These are phyloP conservation scores for Tulasnella sp. DNA, from an alignment of 768 basidiomycete genomes.

Conservation along the genomic window DNA sequence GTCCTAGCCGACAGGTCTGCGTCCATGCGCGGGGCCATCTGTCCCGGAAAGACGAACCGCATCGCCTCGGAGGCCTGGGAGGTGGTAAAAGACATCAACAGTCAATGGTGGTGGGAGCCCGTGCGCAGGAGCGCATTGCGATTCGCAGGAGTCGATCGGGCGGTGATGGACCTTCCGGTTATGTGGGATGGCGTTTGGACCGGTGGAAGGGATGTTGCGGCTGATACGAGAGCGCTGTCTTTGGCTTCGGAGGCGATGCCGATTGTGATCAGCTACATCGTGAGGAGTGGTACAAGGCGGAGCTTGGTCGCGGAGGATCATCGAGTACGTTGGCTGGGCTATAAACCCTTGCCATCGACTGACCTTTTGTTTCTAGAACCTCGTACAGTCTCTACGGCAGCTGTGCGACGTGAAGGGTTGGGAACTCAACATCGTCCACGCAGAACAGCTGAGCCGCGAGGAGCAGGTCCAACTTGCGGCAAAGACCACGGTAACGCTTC, in stretches of 20 bases:
- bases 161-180: slow-evolving; percentile 15
- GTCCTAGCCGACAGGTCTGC: slow-evolving; percentile 71
- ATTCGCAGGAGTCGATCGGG: neutral
- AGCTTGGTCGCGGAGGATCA: slow-evolving; percentile 28
- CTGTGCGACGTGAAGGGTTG: slow-evolving; percentile 29
- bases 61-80: slow-evolving; percentile 9
- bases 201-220: neutral
- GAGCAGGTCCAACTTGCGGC: slow-evolving; percentile 32
- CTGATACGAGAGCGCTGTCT: neutral
- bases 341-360: neutral
- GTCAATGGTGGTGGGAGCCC: slow-evolving; percentile 12
- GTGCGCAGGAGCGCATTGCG: slow-evolving; percentile 3
- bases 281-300: slow-evolving; percentile 37
- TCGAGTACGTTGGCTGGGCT: slow-evolving; percentile 22
- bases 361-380: neutral
- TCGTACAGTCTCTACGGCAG: slow-evolving; percentile 27
- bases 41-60: slow-evolving; percentile 3
- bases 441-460: slow-evolving; percentile 31
- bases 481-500: slow-evolving; percentile 27
- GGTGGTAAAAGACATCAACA: neutral
- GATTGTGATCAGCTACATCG: slow-evolving; percentile 33
- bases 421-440: slow-evolving; percentile 32
- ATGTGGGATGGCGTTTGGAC: slow-evolving; percentile 1
- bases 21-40: slow-evolving; percentile 31
- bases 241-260: slow-evolving; percentile 24